Conservation (phyloP, 2,329 filamentous ascomycete species). For the Beauveria pseudobassiana region DNA sequence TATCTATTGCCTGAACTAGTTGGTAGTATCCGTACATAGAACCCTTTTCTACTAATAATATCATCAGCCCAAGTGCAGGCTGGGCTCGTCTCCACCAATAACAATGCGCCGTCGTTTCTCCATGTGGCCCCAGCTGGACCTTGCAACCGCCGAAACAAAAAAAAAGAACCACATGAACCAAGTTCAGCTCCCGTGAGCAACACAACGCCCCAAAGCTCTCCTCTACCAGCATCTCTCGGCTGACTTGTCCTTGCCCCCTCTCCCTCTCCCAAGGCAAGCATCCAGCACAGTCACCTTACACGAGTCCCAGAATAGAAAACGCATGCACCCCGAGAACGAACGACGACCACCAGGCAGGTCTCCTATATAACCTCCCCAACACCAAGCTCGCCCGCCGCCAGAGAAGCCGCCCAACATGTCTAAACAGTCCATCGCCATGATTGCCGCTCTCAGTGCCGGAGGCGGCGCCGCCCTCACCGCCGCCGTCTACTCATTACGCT, state of each 20-base stretch:
- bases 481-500: conserved; percentile 54
- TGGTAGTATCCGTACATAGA: no score
- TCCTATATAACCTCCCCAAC: conserved; percentile 14
- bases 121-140: background rate
- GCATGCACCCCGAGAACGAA: no score
- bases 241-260: background rate
- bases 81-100: background rate
- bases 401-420: conserved; percentile 52
- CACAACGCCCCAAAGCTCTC: no score
- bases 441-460: conserved; percentile 69
- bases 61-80: background rate
- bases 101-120: background rate
- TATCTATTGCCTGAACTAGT: no score
- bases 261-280: background rate
- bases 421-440: conserved; percentile 66
- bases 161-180: background rate
- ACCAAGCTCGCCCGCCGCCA: background rate
- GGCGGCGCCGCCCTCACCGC: conserved; percentile 69
- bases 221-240: background rate
- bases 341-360: no score
- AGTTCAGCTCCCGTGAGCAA: background rate
- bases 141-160: no score
- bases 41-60: no score
- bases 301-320: background rate
- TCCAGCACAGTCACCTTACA: background rate